Conservation (phyloP, 768 basidiomycete genomes). For the Mycena albidolilacea region DNA sequence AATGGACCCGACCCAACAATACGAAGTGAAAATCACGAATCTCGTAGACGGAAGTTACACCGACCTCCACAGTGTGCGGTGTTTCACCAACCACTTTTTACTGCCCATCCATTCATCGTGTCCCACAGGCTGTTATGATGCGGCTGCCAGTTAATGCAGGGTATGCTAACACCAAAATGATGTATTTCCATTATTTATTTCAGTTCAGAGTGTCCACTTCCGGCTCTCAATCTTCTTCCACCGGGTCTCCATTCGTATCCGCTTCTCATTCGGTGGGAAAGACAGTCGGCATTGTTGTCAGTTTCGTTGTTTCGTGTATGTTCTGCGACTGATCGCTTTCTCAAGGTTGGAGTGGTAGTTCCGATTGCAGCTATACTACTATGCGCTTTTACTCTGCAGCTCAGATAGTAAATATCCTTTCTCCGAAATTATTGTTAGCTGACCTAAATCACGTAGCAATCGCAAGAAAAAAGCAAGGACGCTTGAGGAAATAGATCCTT, state of each 20-base stretch:
- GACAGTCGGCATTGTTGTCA: conserved; percentile 34
- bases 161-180: background rate
- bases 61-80: conserved; percentile 33
- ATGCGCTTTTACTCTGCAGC: conserved; percentile 11
- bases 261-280: background rate
- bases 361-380: conserved; percentile 24
- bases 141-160: conserved; percentile 11
- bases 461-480: conserved; percentile 9
- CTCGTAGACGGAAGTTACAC: conserved; percentile 28
- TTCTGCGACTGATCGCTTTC: background rate
- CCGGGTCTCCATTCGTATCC: background rate
- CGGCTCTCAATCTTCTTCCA: background rate
- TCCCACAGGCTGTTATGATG: conserved; percentile 35
- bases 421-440: background rate
- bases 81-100: no score
- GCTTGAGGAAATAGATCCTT: conserved; percentile 12
- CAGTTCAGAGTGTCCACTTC: conserved; percentile 14
- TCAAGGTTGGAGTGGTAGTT: conserved; percentile 29
- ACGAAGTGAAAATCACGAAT: conserved; percentile 38
- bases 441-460: background rate
- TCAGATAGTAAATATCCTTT: conserved; percentile 10
- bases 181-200: background rate
- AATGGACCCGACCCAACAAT: conserved; percentile 36
- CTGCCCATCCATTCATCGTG: no score
- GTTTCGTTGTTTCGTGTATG: background rate